A percentile compares a stretch with the other conserved stretches of the same genome.
These are phyloP conservation scores for Xylaria sp. DNA, from an alignment of 2,329 filamentous ascomycete genomes.

Conservation along the genomic window DNA sequence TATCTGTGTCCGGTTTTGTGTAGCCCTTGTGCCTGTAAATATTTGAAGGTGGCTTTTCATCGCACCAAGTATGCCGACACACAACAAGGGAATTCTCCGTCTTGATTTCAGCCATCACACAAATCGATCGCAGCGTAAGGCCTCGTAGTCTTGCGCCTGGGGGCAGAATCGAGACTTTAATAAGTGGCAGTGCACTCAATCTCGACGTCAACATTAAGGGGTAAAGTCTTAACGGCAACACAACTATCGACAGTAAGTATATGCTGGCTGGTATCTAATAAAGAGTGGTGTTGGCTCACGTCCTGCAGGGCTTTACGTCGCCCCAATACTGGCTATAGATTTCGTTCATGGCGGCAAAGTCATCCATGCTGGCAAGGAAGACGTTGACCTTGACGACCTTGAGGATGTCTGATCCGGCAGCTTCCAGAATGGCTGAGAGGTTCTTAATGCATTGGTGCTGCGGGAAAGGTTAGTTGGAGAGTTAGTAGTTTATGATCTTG, in stretches of 20 bases:
- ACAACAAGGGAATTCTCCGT: background rate
- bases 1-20: background rate
- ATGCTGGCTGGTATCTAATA: background rate
- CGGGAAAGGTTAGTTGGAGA: slow-evolving; percentile 15
- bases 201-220: slow-evolving; percentile 86
- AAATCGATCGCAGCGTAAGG: background rate
- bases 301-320: slow-evolving; percentile 58
- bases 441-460: slow-evolving; percentile 75
- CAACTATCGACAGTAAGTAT: slow-evolving; percentile 64
- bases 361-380: slow-evolving; percentile 77
- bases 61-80: background rate
- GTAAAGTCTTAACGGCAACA: slow-evolving; percentile 88
- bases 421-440: slow-evolving; percentile 74
- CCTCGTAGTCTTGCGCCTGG: background rate
- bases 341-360: slow-evolving; percentile 80
- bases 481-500: background rate
- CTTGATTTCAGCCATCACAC: background rate
- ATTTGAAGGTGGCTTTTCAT: background rate
- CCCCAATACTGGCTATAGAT: slow-evolving; percentile 77
- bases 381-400: slow-evolving; percentile 79
- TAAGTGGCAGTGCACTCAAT: slow-evolving; percentile 81
- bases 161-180: background rate
- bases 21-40: background rate
- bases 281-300: slow-evolving; percentile 47
- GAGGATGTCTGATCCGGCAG: slow-evolving; percentile 70